phyloP scores from a whole-genome alignment of 805 yeast species.

The Lachancea waltii region DNA sequence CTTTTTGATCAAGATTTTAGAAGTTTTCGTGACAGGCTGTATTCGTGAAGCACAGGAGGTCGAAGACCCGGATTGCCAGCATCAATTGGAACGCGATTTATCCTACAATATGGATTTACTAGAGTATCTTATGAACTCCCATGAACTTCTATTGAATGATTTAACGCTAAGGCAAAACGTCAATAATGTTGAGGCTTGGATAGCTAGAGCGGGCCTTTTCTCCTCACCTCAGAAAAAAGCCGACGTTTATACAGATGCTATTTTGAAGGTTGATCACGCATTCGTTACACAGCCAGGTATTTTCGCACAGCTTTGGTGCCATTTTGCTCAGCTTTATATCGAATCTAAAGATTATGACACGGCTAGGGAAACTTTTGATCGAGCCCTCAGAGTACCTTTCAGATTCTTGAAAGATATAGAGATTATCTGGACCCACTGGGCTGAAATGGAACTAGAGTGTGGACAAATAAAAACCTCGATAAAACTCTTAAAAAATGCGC shows the following conservation, averaged over 20 bases:
- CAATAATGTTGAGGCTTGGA: constrained; percentile 64
- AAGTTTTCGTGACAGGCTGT: constrained; percentile 33
- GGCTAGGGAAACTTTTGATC: constrained; percentile 56
- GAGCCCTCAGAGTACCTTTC: constrained; percentile 67
- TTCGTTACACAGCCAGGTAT: constrained; percentile 35
- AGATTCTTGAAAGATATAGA: constrained; percentile 56
- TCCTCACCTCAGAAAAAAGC: constrained; percentile 34
- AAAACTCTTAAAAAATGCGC: constrained; percentile 37
- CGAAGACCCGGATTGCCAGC: constrained; percentile 10
- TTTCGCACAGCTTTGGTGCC: constrained; percentile 60
- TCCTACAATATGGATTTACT: constrained; percentile 38
- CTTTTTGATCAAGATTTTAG: constrained; percentile 55
- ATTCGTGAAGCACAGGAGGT: constrained; percentile 9
- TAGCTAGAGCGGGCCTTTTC: constrained; percentile 47
- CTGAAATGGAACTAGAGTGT: constrained; percentile 51
- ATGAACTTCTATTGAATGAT: constrained; percentile 59
- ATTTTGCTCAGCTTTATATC: constrained; percentile 62
- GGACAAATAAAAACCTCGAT: constrained; percentile 42
- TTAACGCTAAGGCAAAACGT: constrained; percentile 55
- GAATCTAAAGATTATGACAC: constrained; percentile 46
- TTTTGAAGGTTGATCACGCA: constrained; percentile 58
- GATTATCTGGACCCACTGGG: constrained; percentile 69
- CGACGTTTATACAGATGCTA: constrained; percentile 57
- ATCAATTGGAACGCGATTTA: constrained; percentile 36
- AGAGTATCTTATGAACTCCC: constrained; percentile 48